phyloP scores from a whole-genome alignment of 2,329 filamentous ascomycete genomes.

The Clarireedia sp. region DNA sequence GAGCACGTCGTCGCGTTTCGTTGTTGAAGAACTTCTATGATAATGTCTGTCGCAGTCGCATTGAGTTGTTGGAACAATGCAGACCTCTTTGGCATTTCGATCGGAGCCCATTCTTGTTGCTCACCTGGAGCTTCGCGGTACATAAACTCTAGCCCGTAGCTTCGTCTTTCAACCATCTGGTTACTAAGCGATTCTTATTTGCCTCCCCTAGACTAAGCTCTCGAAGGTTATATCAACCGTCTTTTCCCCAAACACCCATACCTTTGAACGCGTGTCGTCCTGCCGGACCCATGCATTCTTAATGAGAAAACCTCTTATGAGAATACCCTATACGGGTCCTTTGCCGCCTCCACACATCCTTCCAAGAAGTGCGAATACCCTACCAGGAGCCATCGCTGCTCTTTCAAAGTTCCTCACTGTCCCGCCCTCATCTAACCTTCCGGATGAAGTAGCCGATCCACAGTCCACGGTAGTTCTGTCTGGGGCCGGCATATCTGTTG shows the following conservation, averaged over 20 bases:
- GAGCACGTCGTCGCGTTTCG: no score
- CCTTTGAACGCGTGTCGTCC: not conserved
- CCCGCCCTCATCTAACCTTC: slow-evolving; percentile 42
- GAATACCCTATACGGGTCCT: slow-evolving; percentile 84
- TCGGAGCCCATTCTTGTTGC: no score
- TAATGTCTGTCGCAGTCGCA: no score
- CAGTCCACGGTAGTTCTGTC: slow-evolving; percentile 55
- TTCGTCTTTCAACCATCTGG: no score
- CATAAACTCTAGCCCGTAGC: no score
- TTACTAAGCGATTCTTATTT: no score
- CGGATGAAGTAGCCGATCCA: slow-evolving; percentile 33
- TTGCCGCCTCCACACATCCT: slow-evolving; percentile 68
- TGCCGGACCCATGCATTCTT: slow-evolving; percentile 4
- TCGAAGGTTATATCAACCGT: not conserved
- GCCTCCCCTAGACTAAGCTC: no score
- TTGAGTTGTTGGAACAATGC: no score
- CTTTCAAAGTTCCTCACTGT: slow-evolving; percentile 68
- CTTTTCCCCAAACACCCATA: not conserved
- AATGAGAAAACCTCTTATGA: slow-evolving; percentile 68
- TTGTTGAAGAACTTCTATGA: no score
- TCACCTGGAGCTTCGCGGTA: no score
- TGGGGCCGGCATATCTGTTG: slow-evolving; percentile 87
- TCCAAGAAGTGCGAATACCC: slow-evolving; percentile 61
- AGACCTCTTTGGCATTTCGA: no score
- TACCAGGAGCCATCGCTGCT: slow-evolving; percentile 67